phyloP scores from a whole-genome alignment of 768 basidiomycete species.

The Kwoniella botswanensis region DNA sequence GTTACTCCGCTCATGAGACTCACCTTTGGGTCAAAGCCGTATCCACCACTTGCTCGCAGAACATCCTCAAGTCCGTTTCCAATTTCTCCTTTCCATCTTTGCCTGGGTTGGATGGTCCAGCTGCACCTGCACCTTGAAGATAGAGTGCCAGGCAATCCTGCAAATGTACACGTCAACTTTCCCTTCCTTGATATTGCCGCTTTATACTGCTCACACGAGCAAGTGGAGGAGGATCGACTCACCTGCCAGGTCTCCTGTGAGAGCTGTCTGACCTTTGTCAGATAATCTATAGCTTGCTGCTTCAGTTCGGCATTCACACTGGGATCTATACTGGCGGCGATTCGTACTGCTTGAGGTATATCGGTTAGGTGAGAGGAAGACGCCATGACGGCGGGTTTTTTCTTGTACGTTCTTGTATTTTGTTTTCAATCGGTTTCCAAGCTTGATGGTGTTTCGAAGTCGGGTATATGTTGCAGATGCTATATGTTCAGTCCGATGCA shows the following conservation, averaged over 20 bases:
- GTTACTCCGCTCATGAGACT: slow-evolving; percentile 62
- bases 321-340: slow-evolving; percentile 75
- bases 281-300: slow-evolving; percentile 83
- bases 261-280: slow-evolving; percentile 77
- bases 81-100: slow-evolving; percentile 58
- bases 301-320: slow-evolving; percentile 64
- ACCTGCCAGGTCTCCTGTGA: slow-evolving; percentile 74
- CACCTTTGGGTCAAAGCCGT: slow-evolving; percentile 51
- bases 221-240: slow-evolving; percentile 61
- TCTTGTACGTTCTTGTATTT: neutral
- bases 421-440: neutral
- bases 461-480: neutral
- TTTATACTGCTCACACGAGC: slow-evolving; percentile 16
- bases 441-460: neutral
- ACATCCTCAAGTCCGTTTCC: slow-evolving; percentile 54
- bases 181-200: neutral
- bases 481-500: too few relatives aligned
- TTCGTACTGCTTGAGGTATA: slow-evolving; percentile 70
- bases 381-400: slow-evolving; percentile 27
- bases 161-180: neutral
- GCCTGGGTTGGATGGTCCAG: slow-evolving; percentile 40
- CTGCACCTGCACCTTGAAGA: slow-evolving; percentile 58
- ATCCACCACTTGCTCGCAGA: slow-evolving; percentile 57
- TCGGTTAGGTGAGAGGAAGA: slow-evolving; percentile 48
- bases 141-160: slow-evolving; percentile 58